Evolutionary conservation across 305 asterid genomes (phyloP), one percentile per base, ranked within the genome.

Genomic region (Fraxinus paxiana): DNA sequence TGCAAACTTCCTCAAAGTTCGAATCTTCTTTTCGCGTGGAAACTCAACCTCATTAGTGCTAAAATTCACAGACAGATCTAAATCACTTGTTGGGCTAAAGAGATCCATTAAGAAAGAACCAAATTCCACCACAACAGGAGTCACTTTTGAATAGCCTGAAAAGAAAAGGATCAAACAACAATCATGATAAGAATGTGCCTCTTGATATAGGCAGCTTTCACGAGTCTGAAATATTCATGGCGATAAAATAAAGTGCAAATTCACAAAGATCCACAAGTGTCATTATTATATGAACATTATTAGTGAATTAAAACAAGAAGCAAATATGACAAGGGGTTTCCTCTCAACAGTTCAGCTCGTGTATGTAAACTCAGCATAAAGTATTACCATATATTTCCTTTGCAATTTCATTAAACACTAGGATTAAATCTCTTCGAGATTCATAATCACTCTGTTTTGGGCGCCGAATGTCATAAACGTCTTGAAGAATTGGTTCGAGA

Each of bases 31-130:
- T 74, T 90, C 93, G 24, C 97, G 97, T 0, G 97, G 82, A 81
- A 87, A 86, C 82, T 81, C 79, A 82, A 75, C 87, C 51, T 76
- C 84, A 70, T 84, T 67, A 18, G 77, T 59, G 80, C 80, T 80
- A 84, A 95, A 95, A 86, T 95, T 94, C 80, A 94, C 88, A 43
- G 99, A 95, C 71, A 94, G 89, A 84, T 95, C 99, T 61, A 95
- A 87, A 86, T 95, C 99, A 70, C 99, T 95, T 75, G 88, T 86
- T 43, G 83, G 80, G 83, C 88, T 90, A 79, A 95, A 95, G 73
- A 95, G 91, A 87, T 95, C 97, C 99, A 95, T 95, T 6, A 92
- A 91, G 80, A 92, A 94, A 46, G 99, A 95, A 81, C 98, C 99
- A 82, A 94, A 95, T 84, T 90, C 99, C 91, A 87, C 96, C 83